Evolutionary conservation across 257 asterid species (phyloP), one percentile per base, ranked within the genome.

Genomic region (Leonotis leonurus): DNA sequence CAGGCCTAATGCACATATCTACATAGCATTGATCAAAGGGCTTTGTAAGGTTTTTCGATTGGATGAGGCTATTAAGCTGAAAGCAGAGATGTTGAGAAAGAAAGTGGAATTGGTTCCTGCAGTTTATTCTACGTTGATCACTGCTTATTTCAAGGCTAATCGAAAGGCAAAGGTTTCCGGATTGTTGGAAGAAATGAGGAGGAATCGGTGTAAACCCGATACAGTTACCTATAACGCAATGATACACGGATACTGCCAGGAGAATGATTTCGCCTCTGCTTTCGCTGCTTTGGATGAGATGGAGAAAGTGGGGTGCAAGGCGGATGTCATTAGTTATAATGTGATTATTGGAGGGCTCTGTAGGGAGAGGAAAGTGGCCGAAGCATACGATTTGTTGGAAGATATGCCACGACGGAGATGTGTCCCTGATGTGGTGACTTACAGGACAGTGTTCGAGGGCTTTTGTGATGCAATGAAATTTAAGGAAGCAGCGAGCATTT

Each of bases 391-490:
- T 3, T 69, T 87, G 24, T 75, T 89, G 58, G 88, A 87, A 69
- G 96, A 87, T 71, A 89, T 89, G 97, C 86, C 86, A 0, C 72
- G 92, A 45, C 59, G 81, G 26, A 60, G 60, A 53, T 83, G 95
- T 56, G 27, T 60, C 12, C 97, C 89, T 0, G 97, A 89, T 73
- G 83, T 81, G 32, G 83, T 87, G 5, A 69, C 86, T 57, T 89
- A 83, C 56, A 75, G 83, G 80, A 76, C 77, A 39, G 18, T 87
- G 30, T 78, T 89, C 40, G 85, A 81, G 24, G 96, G 90, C 25
- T 75, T 89, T 22, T 87, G 92, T 60, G 77, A 85, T 40, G 80
- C 13, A 3, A 71, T 49, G 70, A 61, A 66, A 77, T 87, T 83
- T 24, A 67, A 78, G 72, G 87, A 84, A 63, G 90, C 92, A 13